A percentile compares a stretch with the other conserved stretches of the same genome.
Conservation (phyloP, 345 rosid species). For the Eucalyptus sp. region DNA sequence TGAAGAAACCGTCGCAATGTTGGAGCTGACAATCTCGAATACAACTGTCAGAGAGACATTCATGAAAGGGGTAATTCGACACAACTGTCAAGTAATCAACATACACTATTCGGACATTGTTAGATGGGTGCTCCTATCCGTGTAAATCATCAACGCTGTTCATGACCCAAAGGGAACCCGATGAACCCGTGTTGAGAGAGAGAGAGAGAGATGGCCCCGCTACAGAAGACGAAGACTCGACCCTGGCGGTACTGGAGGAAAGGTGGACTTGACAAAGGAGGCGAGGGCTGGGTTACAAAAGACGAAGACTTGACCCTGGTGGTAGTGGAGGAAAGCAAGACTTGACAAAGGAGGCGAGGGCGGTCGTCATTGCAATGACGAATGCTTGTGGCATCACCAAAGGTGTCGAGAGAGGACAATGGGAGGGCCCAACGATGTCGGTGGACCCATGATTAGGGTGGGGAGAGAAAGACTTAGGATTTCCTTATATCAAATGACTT, state of each 20-base stretch:
- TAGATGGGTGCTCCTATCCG: too few species aligned
- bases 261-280: too few species aligned
- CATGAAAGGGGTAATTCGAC: too few species aligned
- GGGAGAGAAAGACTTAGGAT: background rate
- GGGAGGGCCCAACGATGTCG: too few species aligned
- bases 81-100: too few species aligned
- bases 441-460: too few species aligned
- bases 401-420: too few species aligned
- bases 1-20: too few species aligned
- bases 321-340: background rate
- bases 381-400: background rate
- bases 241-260: too few species aligned
- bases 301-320: background rate
- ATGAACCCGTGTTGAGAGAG: background rate
- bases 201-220: background rate
- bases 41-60: too few species aligned
- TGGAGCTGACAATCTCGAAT: too few species aligned
- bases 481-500: background rate
- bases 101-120: background rate
- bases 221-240: background rate
- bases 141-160: background rate
- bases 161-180: background rate
- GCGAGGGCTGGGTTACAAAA: too few species aligned
- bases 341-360: background rate
- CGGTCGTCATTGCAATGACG: background rate